Evolutionary conservation across 306 rosid species (phyloP).

Genomic region (Coriaria nepalensis): DNA sequence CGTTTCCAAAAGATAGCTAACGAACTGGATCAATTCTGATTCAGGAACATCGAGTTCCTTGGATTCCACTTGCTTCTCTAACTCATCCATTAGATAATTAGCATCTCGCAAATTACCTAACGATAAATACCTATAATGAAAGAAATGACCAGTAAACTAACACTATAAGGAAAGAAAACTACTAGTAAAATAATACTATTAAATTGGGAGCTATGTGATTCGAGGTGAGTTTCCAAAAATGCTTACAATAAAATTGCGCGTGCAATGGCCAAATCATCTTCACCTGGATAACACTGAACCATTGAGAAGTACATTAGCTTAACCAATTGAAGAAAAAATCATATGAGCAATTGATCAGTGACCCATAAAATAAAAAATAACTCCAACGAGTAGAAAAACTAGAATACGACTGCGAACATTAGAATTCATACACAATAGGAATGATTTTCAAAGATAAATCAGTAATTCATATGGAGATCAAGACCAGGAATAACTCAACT

Average conservation of each 20-base stretch:
- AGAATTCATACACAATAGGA: neutral
- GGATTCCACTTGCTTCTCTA: constrained; percentile 45
- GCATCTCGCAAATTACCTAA: constrained; percentile 83
- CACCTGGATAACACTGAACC: constrained; percentile 84
- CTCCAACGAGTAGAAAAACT: neutral
- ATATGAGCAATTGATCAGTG: constrained; percentile 3
- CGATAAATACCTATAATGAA: constrained; percentile 55
- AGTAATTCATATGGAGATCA: too few species aligned
- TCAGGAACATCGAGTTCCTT: constrained; percentile 37
- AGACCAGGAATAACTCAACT: too few species aligned
- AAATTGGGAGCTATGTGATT: neutral
- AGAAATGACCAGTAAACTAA: constrained; percentile 2
- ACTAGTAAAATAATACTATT: neutral
- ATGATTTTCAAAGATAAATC: too few species aligned
- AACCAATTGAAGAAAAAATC: constrained; percentile 16
- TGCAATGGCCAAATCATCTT: constrained; percentile 89
- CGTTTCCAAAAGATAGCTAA: constrained; percentile 68
- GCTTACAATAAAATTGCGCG: constrained; percentile 81
- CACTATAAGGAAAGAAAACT: neutral
- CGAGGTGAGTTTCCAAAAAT: neutral
- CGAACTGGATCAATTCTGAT: constrained; percentile 68
- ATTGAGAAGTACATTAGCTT: constrained; percentile 19
- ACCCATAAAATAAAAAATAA: neutral
- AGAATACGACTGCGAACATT: neutral
- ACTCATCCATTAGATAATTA: constrained; percentile 61